Base-by-base conservation (phyloP, 23 red algal genomes). In the Gracilaria vermiculophylla region DNA sequence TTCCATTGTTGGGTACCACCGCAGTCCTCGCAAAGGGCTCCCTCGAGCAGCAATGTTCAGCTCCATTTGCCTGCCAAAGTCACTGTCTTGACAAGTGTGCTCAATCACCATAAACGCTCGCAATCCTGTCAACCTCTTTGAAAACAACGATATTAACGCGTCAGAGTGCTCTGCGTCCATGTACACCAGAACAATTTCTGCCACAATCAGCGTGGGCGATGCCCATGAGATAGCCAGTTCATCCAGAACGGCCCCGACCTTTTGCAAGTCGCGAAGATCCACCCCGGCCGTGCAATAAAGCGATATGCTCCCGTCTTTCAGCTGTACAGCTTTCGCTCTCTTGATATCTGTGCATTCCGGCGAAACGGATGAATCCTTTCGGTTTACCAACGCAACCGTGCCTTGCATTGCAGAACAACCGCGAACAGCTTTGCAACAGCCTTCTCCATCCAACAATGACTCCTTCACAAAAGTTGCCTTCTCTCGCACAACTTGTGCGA, bases 161-260 rank as follows among this genome's bases (percentile, higher is more conserved):
- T 85, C 92, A 1, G 81, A 76, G 24, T 61, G 39, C 29, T 53
- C 36, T 48, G 92, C 24, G 39, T 89, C 58, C 42, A 95, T 77
- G 37, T 95, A 95, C 54, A 90, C 87, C 51, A 95, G 51, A n/a
- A 90, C 84, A 31, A 89, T 85, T 58, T 95, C 92, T 9, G 92
- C 81, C 51, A 95, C 23, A 10, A 95, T 47, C 76, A 95, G 54
- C 3, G 92, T 95, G 0, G 76, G 62, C 8, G 44, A 31, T 0
- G 79, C 29, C 16, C 21, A 53, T 2, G 69, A 31, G 35, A 80
- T 3, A 15, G 49, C 80, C 28, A 77, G 34, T 8, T 40, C 55
- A 0, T 74, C 55, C 24, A 85, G 51, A 21, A 87, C 71, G 19
- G 55, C 47, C 39, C 24, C 25, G 8, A 95, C n/a, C 36, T 73